Evolutionary conservation across 805 yeast species (phyloP).

Genomic region (Schwanniomyces pseudopolymorphus): DNA sequence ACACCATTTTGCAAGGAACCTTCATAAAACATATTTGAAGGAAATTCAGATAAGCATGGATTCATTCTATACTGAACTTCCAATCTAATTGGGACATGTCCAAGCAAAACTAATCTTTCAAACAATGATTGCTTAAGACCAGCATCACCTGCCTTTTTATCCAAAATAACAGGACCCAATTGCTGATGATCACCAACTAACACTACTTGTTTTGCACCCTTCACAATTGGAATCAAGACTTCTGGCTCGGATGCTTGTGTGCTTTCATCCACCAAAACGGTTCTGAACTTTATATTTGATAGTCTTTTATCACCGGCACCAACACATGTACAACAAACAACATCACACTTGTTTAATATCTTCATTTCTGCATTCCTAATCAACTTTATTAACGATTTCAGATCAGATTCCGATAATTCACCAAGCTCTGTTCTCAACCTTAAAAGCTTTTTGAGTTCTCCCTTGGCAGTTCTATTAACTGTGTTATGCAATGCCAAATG

Average conservation of each 20-base stretch:
- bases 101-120: slow-evolving; percentile 79
- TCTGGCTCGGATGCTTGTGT: slow-evolving; percentile 96
- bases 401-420: slow-evolving; percentile 60
- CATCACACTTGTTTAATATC: slow-evolving; percentile 60
- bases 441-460: slow-evolving; percentile 58
- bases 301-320: slow-evolving; percentile 84
- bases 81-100: slow-evolving; percentile 80
- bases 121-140: slow-evolving; percentile 85
- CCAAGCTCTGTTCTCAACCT: slow-evolving; percentile 64
- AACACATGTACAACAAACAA: slow-evolving; percentile 87
- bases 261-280: slow-evolving; percentile 87
- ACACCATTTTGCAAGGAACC: slow-evolving; percentile 93
- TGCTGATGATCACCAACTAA: slow-evolving; percentile 96
- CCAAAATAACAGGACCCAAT: slow-evolving; percentile 86
- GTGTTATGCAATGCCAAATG: slow-evolving; percentile 57
- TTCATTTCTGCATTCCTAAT: slow-evolving; percentile 49
- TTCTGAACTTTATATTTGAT: slow-evolving; percentile 54
- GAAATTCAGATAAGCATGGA: slow-evolving; percentile 81
- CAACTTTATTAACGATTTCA: slow-evolving; percentile 40
- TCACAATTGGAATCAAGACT: slow-evolving; percentile 81
- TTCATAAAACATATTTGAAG: slow-evolving; percentile 89
- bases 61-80: slow-evolving; percentile 97
- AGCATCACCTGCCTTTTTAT: slow-evolving; percentile 78
- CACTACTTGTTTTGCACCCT: slow-evolving; percentile 86
- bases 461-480: slow-evolving; percentile 49